Base-by-base conservation (phyloP, 2,329 filamentous ascomycete genomes). In the Diaporthe destruens region DNA sequence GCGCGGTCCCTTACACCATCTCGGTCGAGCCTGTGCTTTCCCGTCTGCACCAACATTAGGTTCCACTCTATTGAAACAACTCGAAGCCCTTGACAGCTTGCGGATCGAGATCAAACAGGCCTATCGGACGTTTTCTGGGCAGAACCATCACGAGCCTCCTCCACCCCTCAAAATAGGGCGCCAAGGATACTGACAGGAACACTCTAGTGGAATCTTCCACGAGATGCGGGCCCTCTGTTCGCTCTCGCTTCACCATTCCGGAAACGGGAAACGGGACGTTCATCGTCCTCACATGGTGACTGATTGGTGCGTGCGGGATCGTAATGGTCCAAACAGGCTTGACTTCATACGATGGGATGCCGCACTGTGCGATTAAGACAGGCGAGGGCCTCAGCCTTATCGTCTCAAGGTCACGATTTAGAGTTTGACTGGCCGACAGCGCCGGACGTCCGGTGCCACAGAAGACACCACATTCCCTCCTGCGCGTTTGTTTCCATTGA, bases 31-130 rank as follows among this genome's bases (percentile, higher is more conserved):
- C 61, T 39, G 29, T 66, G 44, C 32, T 23, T 25, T 66, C 44
- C 61, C 61, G 44, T 39, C 32, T 32, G 51, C 47, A 66, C 44
- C 47, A 66, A 39, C 32, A 25, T 66, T 66, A 66, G 61, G 20
- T 53, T 29, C 32, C 14, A 53, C 47, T 53, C 61, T 66, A 66
- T 66, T 66, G 61, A 66, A 66, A 66, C 61, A 66, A 66, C 32
- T 25, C 25, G 47, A 53, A 53, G 32, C 18, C 61, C 5, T 66
- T 66, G 61, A 66, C 47, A 53, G 61, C 20, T 25, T 20, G 61
- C 29, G 25, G 32, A 66, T 66, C 61, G 61, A 66, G 61, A 53
- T 66, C n/a, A 47, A 32, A n/a, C 12, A 11, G 32, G 47, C 61
- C 44, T 53, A 66, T 66, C 47, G 47, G 61, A 66, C 61, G 61